These are phyloP conservation scores for Suaeda aralocaspica DNA, from an alignment of 148 eudicot genomes.

Conservation along the genomic window DNA sequence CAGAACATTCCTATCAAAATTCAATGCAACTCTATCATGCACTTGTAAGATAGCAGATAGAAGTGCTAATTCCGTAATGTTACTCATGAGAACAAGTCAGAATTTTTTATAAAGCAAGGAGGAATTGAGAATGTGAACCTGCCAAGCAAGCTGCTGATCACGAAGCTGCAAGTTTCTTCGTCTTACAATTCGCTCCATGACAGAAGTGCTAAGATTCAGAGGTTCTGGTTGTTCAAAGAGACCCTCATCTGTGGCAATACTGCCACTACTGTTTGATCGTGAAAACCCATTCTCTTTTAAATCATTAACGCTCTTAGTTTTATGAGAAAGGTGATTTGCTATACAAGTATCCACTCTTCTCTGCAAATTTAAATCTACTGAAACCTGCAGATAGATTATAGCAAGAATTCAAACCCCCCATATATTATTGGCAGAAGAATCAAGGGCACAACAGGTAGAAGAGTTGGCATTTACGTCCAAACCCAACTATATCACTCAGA, in stretches of 20 bases:
- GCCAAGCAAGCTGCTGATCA: constrained; percentile 78
- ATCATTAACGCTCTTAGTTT: constrained; percentile 43
- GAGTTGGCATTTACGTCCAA: neutral
- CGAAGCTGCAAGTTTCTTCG: constrained; percentile 64
- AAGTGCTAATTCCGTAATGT: neutral
- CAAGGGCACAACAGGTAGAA: neutral
- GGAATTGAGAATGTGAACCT: constrained; percentile 46
- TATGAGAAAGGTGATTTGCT: constrained; percentile 55
- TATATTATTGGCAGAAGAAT: neutral
- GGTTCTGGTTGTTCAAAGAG: constrained; percentile 90
- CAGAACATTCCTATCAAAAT: constrained; percentile 63
- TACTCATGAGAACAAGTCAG: neutral
- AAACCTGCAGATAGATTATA: constrained; percentile 46
- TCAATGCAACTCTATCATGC: neutral
- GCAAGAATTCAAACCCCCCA: constrained; percentile 1
- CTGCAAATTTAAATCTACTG: constrained; percentile 54
- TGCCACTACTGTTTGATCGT: constrained; percentile 74
- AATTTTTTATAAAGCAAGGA: neutral
- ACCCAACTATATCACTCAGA: neutral
- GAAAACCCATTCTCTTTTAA: constrained; percentile 42
- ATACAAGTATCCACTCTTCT: constrained; percentile 67
- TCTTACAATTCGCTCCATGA: constrained; percentile 51
- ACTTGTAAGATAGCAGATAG: neutral
- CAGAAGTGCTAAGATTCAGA: constrained; percentile 47
- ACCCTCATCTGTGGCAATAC: constrained; percentile 75